A percentile compares a stretch with the other conserved stretches of the same genome.
These are phyloP conservation scores for Xylaria venustula DNA, from an alignment of 495 filamentous ascomycete species.

Conservation along the genomic window DNA sequence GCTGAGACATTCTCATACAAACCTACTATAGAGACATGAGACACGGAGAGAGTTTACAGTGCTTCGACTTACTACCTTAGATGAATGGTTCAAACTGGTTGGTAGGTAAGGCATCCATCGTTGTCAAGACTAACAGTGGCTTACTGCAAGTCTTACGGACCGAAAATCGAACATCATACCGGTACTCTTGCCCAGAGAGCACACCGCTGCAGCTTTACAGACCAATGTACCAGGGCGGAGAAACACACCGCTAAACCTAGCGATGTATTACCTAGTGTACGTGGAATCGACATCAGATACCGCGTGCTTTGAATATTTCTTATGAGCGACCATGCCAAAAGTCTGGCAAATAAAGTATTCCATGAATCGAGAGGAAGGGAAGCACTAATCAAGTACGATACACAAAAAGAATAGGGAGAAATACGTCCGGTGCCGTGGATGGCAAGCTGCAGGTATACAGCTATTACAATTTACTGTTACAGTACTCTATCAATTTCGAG, in stretches of 20 bases:
- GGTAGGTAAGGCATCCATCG: no score
- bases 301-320: not conserved
- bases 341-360: no score
- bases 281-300: not conserved
- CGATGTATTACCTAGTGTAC: no score
- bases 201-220: not conserved
- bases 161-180: not conserved
- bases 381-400: no score
- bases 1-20: no score
- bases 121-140: no score
- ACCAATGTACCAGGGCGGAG: not conserved
- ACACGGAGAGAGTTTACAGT: no score
- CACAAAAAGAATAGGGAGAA: not conserved
- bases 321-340: not conserved
- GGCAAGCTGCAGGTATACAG: slow-evolving; percentile 3
- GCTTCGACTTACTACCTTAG: no score
- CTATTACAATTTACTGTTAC: no score
- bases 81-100: no score
- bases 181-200: not conserved
- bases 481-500: not conserved
- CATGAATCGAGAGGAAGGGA: no score
- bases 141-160: not conserved
- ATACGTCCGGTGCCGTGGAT: not conserved
- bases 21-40: no score
- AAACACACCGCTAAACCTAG: slow-evolving; percentile 1